Conservation (phyloP, 2,329 filamentous ascomycete species). For the Colletotrichum tabaci region DNA sequence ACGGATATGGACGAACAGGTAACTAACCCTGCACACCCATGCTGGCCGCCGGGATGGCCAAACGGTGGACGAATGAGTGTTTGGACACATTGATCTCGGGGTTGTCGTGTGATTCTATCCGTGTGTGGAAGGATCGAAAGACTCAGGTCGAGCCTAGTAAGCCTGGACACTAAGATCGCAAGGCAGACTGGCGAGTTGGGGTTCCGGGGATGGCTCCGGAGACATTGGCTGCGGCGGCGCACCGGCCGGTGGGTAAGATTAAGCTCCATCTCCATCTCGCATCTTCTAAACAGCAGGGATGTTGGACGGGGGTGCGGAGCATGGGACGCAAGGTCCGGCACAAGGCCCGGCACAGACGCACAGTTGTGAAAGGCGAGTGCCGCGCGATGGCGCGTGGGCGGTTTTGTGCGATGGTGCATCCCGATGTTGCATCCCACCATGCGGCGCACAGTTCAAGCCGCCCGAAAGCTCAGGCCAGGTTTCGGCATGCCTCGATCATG, state of each 20-base stretch:
- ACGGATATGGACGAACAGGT: constrained; percentile 16
- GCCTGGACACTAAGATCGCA: neutral
- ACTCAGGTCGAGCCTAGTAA: neutral
- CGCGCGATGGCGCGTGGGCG: constrained; percentile 32
- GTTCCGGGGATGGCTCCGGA: constrained; percentile 24
- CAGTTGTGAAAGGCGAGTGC: constrained; percentile 29
- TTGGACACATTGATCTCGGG: neutral
- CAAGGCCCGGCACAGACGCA: too few relatives aligned
- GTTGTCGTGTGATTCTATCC: neutral
- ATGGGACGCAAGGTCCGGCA: constrained; percentile 32
- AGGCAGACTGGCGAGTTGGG: constrained; percentile 35
- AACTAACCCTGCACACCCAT: constrained; percentile 16
- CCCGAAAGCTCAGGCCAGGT: constrained; percentile 34
- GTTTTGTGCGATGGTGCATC: constrained; percentile 33
- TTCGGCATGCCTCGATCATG: constrained; percentile 20
- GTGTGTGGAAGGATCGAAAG: neutral
- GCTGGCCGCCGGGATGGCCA: neutral
- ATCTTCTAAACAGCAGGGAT: constrained; percentile 37
- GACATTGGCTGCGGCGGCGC: constrained; percentile 35
- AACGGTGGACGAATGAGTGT: neutral
- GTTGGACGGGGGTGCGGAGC: constrained; percentile 36
- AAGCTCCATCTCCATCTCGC: constrained; percentile 42
- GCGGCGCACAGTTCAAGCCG: constrained; percentile 26
- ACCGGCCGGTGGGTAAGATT: constrained; percentile 42
- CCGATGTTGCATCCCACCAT: constrained; percentile 17